Percentiles rank a stretch among this genome's conserved stretches.
phyloP scores from a whole-genome alignment of 1,139 yeast species.

The Candida frijolesensis region DNA sequence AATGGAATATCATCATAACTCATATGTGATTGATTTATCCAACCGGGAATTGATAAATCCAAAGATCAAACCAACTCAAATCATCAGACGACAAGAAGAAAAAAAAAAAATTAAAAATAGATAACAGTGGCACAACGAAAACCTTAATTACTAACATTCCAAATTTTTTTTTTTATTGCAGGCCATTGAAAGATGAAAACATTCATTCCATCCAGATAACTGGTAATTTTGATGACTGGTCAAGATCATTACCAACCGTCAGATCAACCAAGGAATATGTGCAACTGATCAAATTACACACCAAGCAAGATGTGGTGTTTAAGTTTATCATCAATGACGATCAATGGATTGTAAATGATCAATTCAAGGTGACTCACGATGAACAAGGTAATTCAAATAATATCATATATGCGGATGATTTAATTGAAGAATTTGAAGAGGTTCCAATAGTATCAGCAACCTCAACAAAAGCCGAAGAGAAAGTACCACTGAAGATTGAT shows the following conservation, averaged over 20 bases:
- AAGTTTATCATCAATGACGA: constrained; percentile 41
- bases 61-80: background rate
- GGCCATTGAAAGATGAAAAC: constrained; percentile 17
- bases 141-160: constrained; percentile 8
- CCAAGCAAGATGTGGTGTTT: constrained; percentile 28
- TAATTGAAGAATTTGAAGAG: constrained; percentile 17
- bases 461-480: background rate
- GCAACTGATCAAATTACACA: constrained; percentile 21
- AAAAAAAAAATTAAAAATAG: background rate
- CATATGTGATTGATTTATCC: background rate
- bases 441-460: background rate
- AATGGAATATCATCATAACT: background rate
- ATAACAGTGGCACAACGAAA: background rate
- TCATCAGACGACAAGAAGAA: background rate
- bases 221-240: constrained; percentile 48
- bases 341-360: constrained; percentile 34
- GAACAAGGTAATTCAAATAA: constrained; percentile 44
- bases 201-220: constrained; percentile 37
- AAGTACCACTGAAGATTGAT: no score
- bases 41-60: background rate
- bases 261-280: constrained; percentile 16
- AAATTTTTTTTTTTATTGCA: background rate
- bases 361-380: constrained; percentile 31
- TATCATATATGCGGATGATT: constrained; percentile 30
- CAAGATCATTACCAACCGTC: constrained; percentile 21